Evolutionary conservation across 495 filamentous ascomycete genomes (phyloP).

Genomic region (Cercophora sp.): DNA sequence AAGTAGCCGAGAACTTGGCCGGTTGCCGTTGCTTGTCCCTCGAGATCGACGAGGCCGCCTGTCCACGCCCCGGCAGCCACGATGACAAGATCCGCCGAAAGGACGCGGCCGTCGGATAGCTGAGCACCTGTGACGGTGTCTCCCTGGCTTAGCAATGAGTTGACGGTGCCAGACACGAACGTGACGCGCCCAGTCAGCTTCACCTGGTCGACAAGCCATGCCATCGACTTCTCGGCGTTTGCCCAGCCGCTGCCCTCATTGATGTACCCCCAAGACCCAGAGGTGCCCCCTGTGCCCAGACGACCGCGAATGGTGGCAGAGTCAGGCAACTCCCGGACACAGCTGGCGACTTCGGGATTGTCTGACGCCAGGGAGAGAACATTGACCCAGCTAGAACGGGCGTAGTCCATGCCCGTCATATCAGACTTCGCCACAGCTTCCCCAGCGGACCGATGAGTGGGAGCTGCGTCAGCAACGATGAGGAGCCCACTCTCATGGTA

Average conservation of each 20-base stretch:
- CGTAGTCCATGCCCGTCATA: constrained; percentile 59
- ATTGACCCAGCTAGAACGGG: constrained; percentile 61
- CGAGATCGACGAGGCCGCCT: constrained; percentile 66
- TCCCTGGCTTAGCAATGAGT: constrained; percentile 45
- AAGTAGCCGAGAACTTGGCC: constrained; percentile 81
- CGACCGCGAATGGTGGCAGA: constrained; percentile 47
- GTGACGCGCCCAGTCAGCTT: constrained; percentile 55
- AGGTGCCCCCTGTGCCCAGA: constrained; percentile 43
- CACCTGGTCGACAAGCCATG: constrained; percentile 51
- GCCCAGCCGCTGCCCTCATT: constrained; percentile 82
- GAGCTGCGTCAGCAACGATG: constrained; percentile 51
- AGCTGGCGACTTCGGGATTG: constrained; percentile 36
- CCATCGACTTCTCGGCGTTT: constrained; percentile 71
- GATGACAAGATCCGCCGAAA: constrained; percentile 69
- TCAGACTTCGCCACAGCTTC: constrained; percentile 33
- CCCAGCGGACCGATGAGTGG: neutral
- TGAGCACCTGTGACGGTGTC: constrained; percentile 47
- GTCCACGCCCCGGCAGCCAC: constrained; percentile 88
- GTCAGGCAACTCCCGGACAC: constrained; percentile 50
- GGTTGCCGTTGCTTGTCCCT: constrained; percentile 69
- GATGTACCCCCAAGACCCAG: constrained; percentile 70
- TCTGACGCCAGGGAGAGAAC: constrained; percentile 42
- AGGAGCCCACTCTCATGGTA: constrained; percentile 76
- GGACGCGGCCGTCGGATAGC: constrained; percentile 46
- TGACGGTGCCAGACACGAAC: constrained; percentile 61